phyloP scores from a whole-genome alignment of 129 eudicot species.

The Lactuca saligna region DNA sequence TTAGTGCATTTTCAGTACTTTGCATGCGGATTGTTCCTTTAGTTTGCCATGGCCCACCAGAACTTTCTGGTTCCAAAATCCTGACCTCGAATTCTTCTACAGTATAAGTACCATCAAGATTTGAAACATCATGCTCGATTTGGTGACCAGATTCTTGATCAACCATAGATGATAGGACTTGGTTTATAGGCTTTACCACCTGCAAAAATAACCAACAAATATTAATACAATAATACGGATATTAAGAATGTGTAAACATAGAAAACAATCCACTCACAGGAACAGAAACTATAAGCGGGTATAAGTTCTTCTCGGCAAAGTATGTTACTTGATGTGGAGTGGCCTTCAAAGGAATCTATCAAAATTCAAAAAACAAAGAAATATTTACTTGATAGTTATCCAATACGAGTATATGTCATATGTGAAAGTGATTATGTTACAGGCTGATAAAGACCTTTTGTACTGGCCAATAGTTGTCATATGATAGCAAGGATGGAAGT shows the following conservation, averaged over 20 bases:
- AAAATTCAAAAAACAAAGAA: constrained; percentile 29
- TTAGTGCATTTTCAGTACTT: constrained; percentile 89
- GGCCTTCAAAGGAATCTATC: constrained; percentile 85
- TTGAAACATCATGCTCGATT: constrained; percentile 68
- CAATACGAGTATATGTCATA: background rate
- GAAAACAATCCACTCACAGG: constrained; percentile 63
- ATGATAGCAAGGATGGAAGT: constrained; percentile 74
- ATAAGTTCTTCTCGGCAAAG: constrained; percentile 90
- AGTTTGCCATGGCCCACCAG: constrained; percentile 93
- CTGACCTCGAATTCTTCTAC: constrained; percentile 95
- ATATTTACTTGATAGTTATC: background rate
- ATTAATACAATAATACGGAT: background rate
- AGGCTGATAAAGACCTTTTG: constrained; percentile 61
- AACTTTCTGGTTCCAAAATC: constrained; percentile 85
- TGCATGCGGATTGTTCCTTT: constrained; percentile 94
- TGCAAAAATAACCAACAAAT: constrained; percentile 27
- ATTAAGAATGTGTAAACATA: constrained; percentile 11
- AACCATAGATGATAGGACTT: constrained; percentile 82
- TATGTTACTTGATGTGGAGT: constrained; percentile 99
- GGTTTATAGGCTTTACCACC: constrained; percentile 90
- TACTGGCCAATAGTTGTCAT: constrained; percentile 97
- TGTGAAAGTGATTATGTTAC: background rate
- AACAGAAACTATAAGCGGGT: constrained; percentile 83
- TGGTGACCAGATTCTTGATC: constrained; percentile 94
- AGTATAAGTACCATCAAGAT: constrained; percentile 71